Conservation (phyloP, 2,329 filamentous ascomycete species). For the Ceratocystis colombiana region DNA sequence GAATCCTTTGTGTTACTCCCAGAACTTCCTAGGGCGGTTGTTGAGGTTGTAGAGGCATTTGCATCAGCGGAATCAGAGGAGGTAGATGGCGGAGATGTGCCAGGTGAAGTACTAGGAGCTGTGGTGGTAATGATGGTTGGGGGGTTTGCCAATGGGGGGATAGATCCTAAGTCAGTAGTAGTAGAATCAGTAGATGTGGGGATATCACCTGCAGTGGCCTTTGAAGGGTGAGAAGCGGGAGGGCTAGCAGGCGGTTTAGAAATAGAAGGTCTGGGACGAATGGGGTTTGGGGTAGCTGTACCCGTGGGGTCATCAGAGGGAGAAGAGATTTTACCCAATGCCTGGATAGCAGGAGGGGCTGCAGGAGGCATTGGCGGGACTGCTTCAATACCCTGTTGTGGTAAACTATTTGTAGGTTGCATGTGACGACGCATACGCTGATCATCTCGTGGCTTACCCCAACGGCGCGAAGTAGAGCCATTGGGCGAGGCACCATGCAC, state of each 20-base stretch:
- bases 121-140: conserved; percentile 9
- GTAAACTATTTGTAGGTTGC: conserved; percentile 32
- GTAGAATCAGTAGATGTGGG: not conserved
- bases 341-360: not conserved
- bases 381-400: not conserved
- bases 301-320: not conserved
- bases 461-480: not conserved
- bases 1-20: not conserved
- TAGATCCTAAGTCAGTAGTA: conserved; percentile 33
- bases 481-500: conserved; percentile 37
- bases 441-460: not conserved
- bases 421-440: not conserved
- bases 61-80: conserved; percentile 24
- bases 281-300: not conserved
- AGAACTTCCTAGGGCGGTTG: not conserved
- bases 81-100: conserved; percentile 33
- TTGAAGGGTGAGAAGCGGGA: not conserved
- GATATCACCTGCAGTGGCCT: not conserved
- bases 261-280: not conserved
- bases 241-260: not conserved
- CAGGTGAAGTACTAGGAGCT: conserved; percentile 12
- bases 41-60: not conserved
- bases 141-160: not conserved
- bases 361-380: not conserved
- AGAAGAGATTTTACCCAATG: not conserved